A percentile compares a stretch with the other conserved stretches of the same genome.
phyloP scores from a whole-genome alignment of 176 grass and related monocot genomes.

The Triticum turgidum region DNA sequence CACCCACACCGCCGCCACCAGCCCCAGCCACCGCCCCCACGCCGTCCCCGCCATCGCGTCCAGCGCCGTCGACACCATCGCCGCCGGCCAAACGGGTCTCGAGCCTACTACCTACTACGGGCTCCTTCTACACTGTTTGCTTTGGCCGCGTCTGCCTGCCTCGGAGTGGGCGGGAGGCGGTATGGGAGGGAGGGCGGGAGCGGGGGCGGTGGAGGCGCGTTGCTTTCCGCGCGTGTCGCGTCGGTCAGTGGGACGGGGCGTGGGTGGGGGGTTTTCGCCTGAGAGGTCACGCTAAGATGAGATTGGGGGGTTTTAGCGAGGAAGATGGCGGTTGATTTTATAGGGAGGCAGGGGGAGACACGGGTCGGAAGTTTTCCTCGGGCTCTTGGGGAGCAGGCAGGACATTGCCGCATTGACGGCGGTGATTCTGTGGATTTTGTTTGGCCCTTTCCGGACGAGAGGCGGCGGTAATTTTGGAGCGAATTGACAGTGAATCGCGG shows the following conservation, averaged over 20 bases:
- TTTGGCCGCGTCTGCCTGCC: conserved; percentile 14
- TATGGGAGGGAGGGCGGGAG: conserved; percentile 30
- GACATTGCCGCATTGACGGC: neutral
- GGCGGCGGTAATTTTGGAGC: neutral
- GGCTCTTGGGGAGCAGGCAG: too few relatives aligned
- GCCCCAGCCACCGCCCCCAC: conserved; percentile 76
- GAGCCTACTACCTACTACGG: neutral
- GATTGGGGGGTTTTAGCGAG: neutral
- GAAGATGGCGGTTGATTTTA: neutral
- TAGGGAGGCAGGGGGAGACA: neutral
- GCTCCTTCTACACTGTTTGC: neutral
- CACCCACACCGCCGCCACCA: conserved; percentile 95
- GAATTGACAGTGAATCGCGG: neutral
- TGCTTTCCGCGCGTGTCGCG: conserved; percentile 15
- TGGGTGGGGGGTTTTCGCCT: neutral
- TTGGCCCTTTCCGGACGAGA: neutral
- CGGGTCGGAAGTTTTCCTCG: neutral
- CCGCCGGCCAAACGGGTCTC: neutral
- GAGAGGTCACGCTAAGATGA: neutral
- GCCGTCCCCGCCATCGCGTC: conserved; percentile 45
- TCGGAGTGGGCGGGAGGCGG: neutral
- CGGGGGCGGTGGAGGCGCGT: conserved; percentile 46
- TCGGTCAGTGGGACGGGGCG: neutral
- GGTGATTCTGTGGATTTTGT: neutral
- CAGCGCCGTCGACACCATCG: conserved; percentile 34